Percentiles rank a stretch among this genome's conserved stretches.
phyloP scores from a whole-genome alignment of 441 rosid species.

The Macaranga tanarius region DNA sequence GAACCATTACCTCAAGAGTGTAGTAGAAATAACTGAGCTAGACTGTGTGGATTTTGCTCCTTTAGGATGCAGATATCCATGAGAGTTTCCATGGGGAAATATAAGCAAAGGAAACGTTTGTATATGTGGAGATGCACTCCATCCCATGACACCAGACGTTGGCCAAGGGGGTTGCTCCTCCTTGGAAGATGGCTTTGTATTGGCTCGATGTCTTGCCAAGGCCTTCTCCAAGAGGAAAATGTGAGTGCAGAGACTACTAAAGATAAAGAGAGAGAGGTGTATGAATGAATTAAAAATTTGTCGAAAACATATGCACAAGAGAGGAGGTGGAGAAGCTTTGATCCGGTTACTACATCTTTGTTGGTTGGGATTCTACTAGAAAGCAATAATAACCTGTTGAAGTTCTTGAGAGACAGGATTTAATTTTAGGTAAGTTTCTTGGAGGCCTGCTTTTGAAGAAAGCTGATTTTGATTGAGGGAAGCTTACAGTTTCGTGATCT shows the following conservation, averaged over 20 bases:
- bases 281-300: conserved; percentile 41
- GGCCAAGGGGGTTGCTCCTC: conserved; percentile 52
- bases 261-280: conserved; percentile 18
- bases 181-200: conserved; percentile 48
- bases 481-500: no score
- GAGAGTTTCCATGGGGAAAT: conserved; percentile 64
- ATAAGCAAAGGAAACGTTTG: conserved; percentile 65
- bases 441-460: conserved; percentile 35
- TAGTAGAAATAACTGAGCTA: conserved; percentile 39
- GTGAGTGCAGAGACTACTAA: no score
- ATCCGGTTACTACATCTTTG: conserved; percentile 47
- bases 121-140: conserved; percentile 75
- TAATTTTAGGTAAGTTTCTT: conserved; percentile 32
- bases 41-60: conserved; percentile 35
- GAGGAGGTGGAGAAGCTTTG: conserved; percentile 77
- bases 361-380: conserved; percentile 57
- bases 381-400: conserved; percentile 41
- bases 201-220: conserved; percentile 56
- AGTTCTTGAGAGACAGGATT: conserved; percentile 43
- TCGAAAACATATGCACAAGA: conserved; percentile 48
- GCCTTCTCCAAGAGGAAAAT: conserved; percentile 30
- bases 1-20: conserved; percentile 30
- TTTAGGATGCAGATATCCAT: conserved; percentile 52
- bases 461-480: no score
- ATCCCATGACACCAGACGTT: conserved; percentile 76